Percentiles rank a stretch among this genome's conserved stretches.
phyloP scores from a whole-genome alignment of 2,329 filamentous ascomycete genomes.

The Corinectria fuckeliana region DNA sequence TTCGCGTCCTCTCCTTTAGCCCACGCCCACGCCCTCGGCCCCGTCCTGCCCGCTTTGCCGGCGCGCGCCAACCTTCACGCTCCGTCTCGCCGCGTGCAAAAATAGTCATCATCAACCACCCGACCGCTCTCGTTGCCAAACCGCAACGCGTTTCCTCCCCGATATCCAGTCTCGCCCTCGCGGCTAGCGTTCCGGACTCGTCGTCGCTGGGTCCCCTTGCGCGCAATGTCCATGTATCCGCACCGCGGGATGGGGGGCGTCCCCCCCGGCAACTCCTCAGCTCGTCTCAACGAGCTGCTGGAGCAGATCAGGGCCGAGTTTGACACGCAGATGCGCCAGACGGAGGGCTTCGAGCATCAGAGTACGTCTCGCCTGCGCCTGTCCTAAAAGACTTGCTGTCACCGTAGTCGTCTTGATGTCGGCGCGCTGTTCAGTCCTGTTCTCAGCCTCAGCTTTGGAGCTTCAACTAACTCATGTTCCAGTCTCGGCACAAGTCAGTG shows the following conservation, averaged over 20 bases:
- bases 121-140: slow-evolving; percentile 3
- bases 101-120: slow-evolving; percentile 13
- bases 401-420: background rate
- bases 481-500: slow-evolving; percentile 91
- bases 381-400: background rate
- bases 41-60: slow-evolving; percentile 22
- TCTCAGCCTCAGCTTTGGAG: background rate
- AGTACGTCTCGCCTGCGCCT: slow-evolving; percentile 66
- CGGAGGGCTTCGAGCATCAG: slow-evolving; percentile 89
- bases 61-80: slow-evolving; percentile 28
- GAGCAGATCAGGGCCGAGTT: slow-evolving; percentile 92
- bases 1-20: slow-evolving; percentile 34
- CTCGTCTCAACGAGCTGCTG: slow-evolving; percentile 86
- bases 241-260: slow-evolving; percentile 83
- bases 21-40: slow-evolving; percentile 26
- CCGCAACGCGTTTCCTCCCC: slow-evolving; percentile 5
- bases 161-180: slow-evolving; percentile 10
- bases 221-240: slow-evolving; percentile 80
- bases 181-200: slow-evolving; percentile 21
- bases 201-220: slow-evolving; percentile 27
- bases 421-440: background rate
- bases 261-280: slow-evolving; percentile 60
- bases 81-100: slow-evolving; percentile 14
- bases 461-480: slow-evolving; percentile 37
- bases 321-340: slow-evolving; percentile 80